Evolutionary conservation across 2,329 filamentous ascomycete species (phyloP), one percentile per base, ranked within the genome.

Genomic region (Aspergillus glaucus): DNA sequence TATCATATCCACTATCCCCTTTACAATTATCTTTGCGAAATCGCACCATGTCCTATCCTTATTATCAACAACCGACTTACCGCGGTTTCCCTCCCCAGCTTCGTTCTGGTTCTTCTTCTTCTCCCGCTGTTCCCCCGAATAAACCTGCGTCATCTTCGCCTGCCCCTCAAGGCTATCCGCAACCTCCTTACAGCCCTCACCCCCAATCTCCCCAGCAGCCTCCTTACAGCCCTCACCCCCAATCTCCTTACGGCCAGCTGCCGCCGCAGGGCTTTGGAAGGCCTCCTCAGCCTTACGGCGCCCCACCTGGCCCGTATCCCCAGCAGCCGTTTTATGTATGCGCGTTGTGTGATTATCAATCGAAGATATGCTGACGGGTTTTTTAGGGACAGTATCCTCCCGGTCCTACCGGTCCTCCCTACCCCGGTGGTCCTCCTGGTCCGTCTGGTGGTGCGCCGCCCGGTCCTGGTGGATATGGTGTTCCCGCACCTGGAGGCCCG

Each of bases 271-370:
- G 60, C 37, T 77, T 76, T 62, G 64, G 62, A 46, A 63, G 70
- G 50, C 68, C 70, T 17, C 68, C 72, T 40, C 70, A 68, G 51
- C 59, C 62, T 49, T 69, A 66, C 55, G 63, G 60, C 56, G 57
- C 60, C 22, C 50, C 56, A 14, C 53, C 52, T 42, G 60, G 62
- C 49, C 64, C 63, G 46, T 69, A 69, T 52, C 62, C 63, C 36
- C 62, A 63, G 48, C 62, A 66, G 46, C 54, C 62, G 55, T 54
- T 62, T 52, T 54, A 66, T 60, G 61, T 71, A 62, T 63, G 67
- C 45, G 59, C 47, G 34, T 51, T 26, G 46, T 57, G 46, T 55
- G 42, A 44, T 40, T 21, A 40, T 17, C 34, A 17, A n/a, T 17
- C 15, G 34, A 3, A 17, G 15, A 36, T 15, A 12, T 49, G 15